These are phyloP conservation scores for Alternaria sp. DNA, from an alignment of 2,329 filamentous ascomycete species.

Conservation along the genomic window DNA sequence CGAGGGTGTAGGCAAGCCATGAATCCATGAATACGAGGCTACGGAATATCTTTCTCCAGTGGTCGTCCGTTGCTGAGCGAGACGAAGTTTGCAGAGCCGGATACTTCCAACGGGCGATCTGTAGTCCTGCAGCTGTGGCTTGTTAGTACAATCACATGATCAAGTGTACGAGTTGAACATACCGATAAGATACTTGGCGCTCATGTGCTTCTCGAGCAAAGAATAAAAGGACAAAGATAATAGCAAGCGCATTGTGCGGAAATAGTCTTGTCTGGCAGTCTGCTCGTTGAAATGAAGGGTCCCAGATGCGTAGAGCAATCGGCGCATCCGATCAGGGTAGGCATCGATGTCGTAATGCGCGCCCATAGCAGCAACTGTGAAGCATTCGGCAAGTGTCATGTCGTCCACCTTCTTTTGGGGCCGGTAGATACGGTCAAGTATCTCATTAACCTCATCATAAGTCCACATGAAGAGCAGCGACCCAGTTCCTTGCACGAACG, in stretches of 20 bases:
- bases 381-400: constrained; percentile 46
- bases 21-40: constrained; percentile 50
- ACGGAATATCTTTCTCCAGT: constrained; percentile 39
- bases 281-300: constrained; percentile 43
- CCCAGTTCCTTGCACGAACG: constrained; percentile 44
- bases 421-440: constrained; percentile 45
- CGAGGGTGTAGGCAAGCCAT: constrained; percentile 49
- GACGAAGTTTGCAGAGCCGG: constrained; percentile 11
- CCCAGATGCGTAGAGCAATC: constrained; percentile 43
- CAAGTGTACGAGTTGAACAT: constrained; percentile 8
- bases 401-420: constrained; percentile 33
- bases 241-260: constrained; percentile 45
- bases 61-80: constrained; percentile 13
- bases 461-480: constrained; percentile 48
- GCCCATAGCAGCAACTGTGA: constrained; percentile 47
- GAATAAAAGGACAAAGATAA: constrained; percentile 47
- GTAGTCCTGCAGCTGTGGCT: constrained; percentile 42
- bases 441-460: constrained; percentile 37
- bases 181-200: constrained; percentile 47
- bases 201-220: constrained; percentile 49
- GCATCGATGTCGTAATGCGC: constrained; percentile 47
- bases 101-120: constrained; percentile 45
- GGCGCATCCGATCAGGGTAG: constrained; percentile 41
- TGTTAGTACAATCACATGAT: constrained; percentile 2
- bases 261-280: constrained; percentile 36